phyloP scores from a whole-genome alignment of 2,329 filamentous ascomycete genomes.

The Pestalotiopsis sp. region DNA sequence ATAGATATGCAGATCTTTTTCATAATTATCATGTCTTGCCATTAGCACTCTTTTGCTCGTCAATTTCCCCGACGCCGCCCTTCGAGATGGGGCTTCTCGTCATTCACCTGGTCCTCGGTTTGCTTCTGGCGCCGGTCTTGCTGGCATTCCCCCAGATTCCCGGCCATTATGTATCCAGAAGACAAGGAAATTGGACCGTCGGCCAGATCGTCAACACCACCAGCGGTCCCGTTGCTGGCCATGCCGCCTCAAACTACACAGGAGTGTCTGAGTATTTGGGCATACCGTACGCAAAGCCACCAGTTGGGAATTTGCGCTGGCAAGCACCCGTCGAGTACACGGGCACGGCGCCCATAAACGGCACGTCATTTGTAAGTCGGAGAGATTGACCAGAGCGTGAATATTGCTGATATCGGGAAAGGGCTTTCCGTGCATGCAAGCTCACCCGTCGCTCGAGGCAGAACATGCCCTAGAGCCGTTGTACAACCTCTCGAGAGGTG shows the following conservation, averaged over 20 bases:
- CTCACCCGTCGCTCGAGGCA: conserved; percentile 5
- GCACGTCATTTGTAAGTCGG: conserved; percentile 4
- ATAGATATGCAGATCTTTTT: not conserved
- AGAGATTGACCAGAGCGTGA: not conserved
- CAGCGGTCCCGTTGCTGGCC: conserved; percentile 12
- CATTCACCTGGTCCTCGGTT: not conserved
- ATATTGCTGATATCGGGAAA: not conserved
- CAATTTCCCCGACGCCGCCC: not conserved
- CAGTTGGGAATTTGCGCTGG: conserved; percentile 12
- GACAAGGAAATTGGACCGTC: not conserved
- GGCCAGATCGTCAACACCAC: conserved; percentile 13
- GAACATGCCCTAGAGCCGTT: not conserved
- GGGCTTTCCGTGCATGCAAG: conserved; percentile 9
- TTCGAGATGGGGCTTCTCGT: conserved; percentile 3
- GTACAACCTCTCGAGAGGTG: conserved; percentile 8
- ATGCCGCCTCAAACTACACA: not conserved
- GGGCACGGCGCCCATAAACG: conserved; percentile 1
- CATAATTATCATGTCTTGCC: not conserved
- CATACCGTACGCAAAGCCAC: conserved; percentile 13
- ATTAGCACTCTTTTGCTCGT: not conserved
- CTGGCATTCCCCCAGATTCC: not conserved
- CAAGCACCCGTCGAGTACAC: conserved; percentile 1
- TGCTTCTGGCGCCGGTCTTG: not conserved
- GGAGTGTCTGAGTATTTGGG: conserved; percentile 13
- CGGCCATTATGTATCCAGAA: not conserved